Base-by-base conservation (phyloP, 2,329 filamentous ascomycete genomes). In the Penicillium olsonii region DNA sequence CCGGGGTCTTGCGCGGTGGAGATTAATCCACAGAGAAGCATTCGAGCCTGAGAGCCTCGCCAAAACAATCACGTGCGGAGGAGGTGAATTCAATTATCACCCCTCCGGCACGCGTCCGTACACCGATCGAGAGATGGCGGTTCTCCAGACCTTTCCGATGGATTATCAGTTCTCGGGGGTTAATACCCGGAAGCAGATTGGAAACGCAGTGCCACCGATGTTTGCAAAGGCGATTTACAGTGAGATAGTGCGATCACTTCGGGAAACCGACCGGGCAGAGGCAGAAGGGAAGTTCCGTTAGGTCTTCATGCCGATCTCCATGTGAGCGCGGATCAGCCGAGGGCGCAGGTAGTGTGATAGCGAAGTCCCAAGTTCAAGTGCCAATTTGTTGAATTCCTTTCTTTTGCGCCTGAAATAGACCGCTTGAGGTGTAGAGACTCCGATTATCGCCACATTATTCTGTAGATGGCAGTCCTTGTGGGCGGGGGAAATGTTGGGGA, bases 121-220 rank as follows among this genome's bases (percentile, higher is more conserved):
- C 40, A 92, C 86, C 0, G 64, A 82, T 4, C 77, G 85, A 1
- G 90, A 95, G 63, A 78, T 83, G 19, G 87, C 88, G 0, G 76
- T 76, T 2, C 65, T 94, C 0, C 87, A 90, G 55, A 85, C 84
- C 0, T 94, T 94, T 44, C 87, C 87, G 0, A 52, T 70, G 0
- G 63, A 72, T 2, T 86, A 89, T 63, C 65, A 66, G 0, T 92
- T 92, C 60, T 53, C 70, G 0, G 70, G 69, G 0, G 59, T 40
- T 0, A 62, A 68, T 1, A 64, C 67, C 0, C 61, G 80, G 56
- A 79, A 75, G 54, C 87, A 91, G 64, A 88, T 92, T 54, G 89
- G 89, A 0, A 92, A 94, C 61, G 89, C 88, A 0, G 90, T 92
- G 14, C 87, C 90, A 0, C 83, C 88, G 7, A 49, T 64, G 14